Base-by-base conservation (phyloP, 805 yeast genomes). In the Schizosaccharomyces japonicus region DNA sequence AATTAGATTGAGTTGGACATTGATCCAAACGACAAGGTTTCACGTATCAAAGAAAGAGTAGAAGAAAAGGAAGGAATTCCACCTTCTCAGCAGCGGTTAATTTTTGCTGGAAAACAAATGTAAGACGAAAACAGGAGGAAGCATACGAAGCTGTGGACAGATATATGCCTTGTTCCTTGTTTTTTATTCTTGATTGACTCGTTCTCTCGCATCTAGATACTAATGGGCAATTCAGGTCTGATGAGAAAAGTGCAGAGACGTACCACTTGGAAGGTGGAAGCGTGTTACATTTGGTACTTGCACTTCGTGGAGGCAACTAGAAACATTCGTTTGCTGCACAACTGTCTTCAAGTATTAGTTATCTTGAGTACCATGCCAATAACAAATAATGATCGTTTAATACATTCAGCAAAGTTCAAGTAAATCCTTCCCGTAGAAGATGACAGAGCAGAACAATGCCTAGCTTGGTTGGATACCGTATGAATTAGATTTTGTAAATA, bases 51-150 rank as follows among this genome's bases (percentile, higher is more conserved):
- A 63, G 95, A 87, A 59, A 72, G 79, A 59, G 74, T 87, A 66
- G 96, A 90, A 61, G 95, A 87, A 58, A 82, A 82, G 56, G 96
- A 87, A 60, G 98, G 96, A 1, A 87, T 87, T 49, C 95, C 96
- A 2, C 95, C 96, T 8, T 75, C 80, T 28, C 98, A 87, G 64
- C 98, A 90, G 63, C 73, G 94, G 54, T 73, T 87, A 53, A 78
- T 87, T 56, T 83, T 72, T 63, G 76, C 80, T 49, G 98, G 98
- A 19, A 80, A 82, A 54, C 95, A 87, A 65, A 71, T 87, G 78
- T 73, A 65, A 60, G 80, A 25, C 32, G n/a, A 34, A 10, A 7
- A 17, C 13, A 8, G 21, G 4, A 28, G 13, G 2, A 26, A 21
- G 13, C 23, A 17, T 2, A 28, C 21, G 32, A 29, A 23, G 46